Percentiles rank a stretch among this genome's conserved stretches.
Conservation (phyloP, 1,284 basidiomycete genomes). For the Ceratobasidium sp. region DNA sequence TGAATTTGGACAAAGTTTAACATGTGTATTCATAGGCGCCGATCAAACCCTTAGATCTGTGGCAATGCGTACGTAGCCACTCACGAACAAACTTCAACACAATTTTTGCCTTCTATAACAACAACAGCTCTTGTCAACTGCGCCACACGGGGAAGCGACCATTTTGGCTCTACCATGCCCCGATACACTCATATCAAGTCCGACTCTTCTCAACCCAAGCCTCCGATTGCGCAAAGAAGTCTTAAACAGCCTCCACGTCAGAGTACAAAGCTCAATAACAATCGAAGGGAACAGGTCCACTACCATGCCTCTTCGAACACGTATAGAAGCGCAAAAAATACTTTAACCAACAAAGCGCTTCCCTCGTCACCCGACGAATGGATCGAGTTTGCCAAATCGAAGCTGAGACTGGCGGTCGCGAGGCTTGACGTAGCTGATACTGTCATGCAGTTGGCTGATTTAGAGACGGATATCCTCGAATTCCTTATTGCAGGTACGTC, state of each 20-base stretch:
- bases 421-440: not conserved
- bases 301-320: not conserved
- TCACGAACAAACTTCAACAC: too few relatives aligned
- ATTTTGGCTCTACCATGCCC: not conserved
- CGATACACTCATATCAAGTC: not conserved
- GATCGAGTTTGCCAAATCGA: conserved; percentile 47
- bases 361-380: conserved; percentile 57
- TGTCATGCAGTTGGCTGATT: not conserved
- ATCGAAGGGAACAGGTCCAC: too few relatives aligned
- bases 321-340: not conserved
- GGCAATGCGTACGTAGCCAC: too few relatives aligned
- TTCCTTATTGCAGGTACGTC: conserved; percentile 17
- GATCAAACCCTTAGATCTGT: too few relatives aligned
- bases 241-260: not conserved
- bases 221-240: not conserved
- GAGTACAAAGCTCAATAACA: not conserved
- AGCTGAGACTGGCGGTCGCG: not conserved
- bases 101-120: too few relatives aligned
- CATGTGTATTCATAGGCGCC: too few relatives aligned
- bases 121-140: too few relatives aligned
- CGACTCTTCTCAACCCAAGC: not conserved
- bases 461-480: conserved; percentile 14
- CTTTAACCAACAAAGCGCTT: not conserved
- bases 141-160: too few relatives aligned
- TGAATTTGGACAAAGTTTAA: too few relatives aligned